A percentile compares a stretch with the other conserved stretches of the same genome.
These are phyloP conservation scores for Gossypium longicalyx DNA, from an alignment of 345 rosid species.

Conservation along the genomic window DNA sequence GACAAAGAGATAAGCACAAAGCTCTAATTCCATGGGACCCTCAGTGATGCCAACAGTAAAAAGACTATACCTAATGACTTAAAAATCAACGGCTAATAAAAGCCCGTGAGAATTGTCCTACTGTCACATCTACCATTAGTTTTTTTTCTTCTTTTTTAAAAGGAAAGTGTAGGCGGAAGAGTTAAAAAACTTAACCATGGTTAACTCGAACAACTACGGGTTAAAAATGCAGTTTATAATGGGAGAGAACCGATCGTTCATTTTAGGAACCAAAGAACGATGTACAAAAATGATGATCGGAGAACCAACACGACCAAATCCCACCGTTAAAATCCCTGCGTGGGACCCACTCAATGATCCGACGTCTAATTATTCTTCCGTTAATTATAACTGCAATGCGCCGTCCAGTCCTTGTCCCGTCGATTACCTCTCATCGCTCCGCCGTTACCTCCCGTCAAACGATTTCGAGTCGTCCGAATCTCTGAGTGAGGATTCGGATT, in stretches of 20 bases:
- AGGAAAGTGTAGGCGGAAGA: background rate
- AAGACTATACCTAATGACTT: background rate
- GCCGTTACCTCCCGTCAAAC: constrained; percentile 69
- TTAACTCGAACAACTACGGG: constrained; percentile 25
- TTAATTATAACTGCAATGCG: constrained; percentile 25
- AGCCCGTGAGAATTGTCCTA: constrained; percentile 12
- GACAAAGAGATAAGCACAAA: background rate
- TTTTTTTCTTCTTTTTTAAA: constrained; percentile 16
- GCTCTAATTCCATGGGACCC: background rate
- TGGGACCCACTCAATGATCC: constrained; percentile 54
- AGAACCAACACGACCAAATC: constrained; percentile 36
- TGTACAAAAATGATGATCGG: constrained; percentile 56
- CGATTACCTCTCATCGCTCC: constrained; percentile 51
- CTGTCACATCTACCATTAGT: background rate
- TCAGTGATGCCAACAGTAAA: background rate
- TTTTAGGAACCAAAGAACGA: background rate
- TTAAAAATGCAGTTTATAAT: constrained; percentile 39
- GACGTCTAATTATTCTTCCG: constrained; percentile 28
- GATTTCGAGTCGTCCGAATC: constrained; percentile 45
- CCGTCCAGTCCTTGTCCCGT: constrained; percentile 27
- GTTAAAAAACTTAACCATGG: constrained; percentile 30
- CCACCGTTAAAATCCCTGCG: constrained; percentile 53
- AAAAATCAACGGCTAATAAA: constrained; percentile 26
- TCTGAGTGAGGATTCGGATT: constrained; percentile 34
- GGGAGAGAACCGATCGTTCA: background rate